These are phyloP conservation scores for Emericellopsis cladophorae DNA, from an alignment of 2,329 filamentous ascomycete genomes.

Conservation along the genomic window DNA sequence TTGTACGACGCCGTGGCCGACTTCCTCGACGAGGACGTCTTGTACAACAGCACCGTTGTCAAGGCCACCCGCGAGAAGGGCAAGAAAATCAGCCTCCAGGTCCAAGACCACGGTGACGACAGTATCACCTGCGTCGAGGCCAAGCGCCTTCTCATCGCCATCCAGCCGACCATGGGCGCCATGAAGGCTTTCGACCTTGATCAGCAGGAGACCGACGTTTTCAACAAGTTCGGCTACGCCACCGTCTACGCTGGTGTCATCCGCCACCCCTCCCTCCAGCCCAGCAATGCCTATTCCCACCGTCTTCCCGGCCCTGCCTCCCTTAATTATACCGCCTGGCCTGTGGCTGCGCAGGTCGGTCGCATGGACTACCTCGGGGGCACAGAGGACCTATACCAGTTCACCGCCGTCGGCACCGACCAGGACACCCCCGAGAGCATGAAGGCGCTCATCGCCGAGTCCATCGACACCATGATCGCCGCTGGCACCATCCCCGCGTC, in stretches of 20 bases:
- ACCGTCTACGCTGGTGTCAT: constrained; percentile 18
- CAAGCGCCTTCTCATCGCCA: constrained; percentile 20
- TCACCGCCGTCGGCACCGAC: constrained; percentile 12
- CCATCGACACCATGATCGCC: constrained; percentile 14
- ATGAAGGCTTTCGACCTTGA: constrained; percentile 18
- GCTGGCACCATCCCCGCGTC: constrained; percentile 10
- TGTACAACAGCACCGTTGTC: constrained; percentile 21
- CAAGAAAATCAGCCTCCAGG: constrained; percentile 11
- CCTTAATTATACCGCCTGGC: constrained; percentile 8
- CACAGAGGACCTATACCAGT: constrained; percentile 16
- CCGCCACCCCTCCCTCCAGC: constrained; percentile 11
- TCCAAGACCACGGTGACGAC: constrained; percentile 8
- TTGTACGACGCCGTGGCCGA: constrained; percentile 23
- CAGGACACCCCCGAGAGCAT: constrained; percentile 8
- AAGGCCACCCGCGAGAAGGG: constrained; percentile 12
- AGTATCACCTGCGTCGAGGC: constrained; percentile 16
- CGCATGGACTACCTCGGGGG: constrained; percentile 16
- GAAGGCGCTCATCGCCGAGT: constrained; percentile 10
- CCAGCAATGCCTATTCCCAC: constrained; percentile 6
- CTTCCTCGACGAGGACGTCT: constrained; percentile 20
- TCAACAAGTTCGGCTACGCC: constrained; percentile 18
- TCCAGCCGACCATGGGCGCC: constrained; percentile 18
- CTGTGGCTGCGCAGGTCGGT: constrained; percentile 8
- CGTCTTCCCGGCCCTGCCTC: constrained; percentile 5
- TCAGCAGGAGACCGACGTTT: constrained; percentile 14